These are phyloP conservation scores for Nitzschia palea DNA, from an alignment of 108 stramenopile genomes.

Conservation along the genomic window DNA sequence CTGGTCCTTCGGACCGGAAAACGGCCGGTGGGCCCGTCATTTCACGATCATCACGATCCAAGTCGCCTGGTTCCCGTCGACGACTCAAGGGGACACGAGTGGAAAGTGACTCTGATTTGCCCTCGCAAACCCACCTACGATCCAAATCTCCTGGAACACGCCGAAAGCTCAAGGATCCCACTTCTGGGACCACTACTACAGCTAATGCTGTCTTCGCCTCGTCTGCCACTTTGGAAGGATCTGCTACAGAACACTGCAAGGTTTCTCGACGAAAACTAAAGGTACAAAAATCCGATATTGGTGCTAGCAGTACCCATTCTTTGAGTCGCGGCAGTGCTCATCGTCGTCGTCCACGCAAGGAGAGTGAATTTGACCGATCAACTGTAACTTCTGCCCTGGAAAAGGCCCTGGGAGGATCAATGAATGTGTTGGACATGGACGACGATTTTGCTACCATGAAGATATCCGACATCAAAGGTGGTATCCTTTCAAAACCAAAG, in stretches of 20 bases:
- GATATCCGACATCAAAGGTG: no score
- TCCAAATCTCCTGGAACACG: conserved; percentile 12
- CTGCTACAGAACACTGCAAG: no score
- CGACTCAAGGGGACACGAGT: not conserved
- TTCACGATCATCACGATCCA: conserved; percentile 2
- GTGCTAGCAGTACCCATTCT: not conserved
- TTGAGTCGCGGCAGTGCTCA: not conserved
- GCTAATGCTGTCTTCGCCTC: not conserved
- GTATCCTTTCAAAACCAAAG: no score
- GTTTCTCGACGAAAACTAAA: not conserved
- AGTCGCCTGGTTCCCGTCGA: conserved; percentile 5
- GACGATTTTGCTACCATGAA: not conserved
- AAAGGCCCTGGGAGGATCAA: not conserved
- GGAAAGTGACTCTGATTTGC: not conserved
- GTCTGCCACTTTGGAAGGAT: not conserved
- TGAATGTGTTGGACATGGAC: conserved; percentile 6
- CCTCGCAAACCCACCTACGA: not conserved
- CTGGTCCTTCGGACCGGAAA: not conserved
- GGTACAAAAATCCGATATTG: not conserved
- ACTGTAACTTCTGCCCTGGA: not conserved
- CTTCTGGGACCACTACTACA: not conserved
- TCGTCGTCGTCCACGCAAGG: conserved; percentile 3
- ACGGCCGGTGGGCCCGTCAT: not conserved
- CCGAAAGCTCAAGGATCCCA: conserved; percentile 1
- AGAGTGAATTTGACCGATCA: not conserved